Base-by-base conservation (phyloP, 345 rosid genomes). In the Geranium rotundifolium region DNA sequence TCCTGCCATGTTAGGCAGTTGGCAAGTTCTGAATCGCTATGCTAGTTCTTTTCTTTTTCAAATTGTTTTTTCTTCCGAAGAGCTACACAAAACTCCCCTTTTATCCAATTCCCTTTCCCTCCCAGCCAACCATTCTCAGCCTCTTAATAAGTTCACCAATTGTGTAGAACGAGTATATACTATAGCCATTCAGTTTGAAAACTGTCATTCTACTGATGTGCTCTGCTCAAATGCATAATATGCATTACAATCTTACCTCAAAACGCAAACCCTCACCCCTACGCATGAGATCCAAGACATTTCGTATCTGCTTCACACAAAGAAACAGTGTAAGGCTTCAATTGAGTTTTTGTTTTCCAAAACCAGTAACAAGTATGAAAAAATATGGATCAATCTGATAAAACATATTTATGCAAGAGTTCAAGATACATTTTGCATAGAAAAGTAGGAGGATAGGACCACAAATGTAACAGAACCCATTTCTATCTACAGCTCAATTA, bases 201-300 rank as follows among this genome's bases (percentile, higher is more conserved):
- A 23, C 27, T 23, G 27, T 17, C 4, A n/a, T 29, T 20, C 4
- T 9, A 7, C 39, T 12, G 29, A 27, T 27, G 29, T 23, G 20
- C 19, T 41, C 7, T 23, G 59, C 12, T 7, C 49, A 67, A 4
- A 50, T 37, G 64, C 7, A 67, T 8, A 14, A 31, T 19, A 54
- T 29, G 17, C 57, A 30, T 3, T 37, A 46, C 56, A 61, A 59
- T 5, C 81, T 60, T 69, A 91, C 97, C 96, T 89, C 89, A 57
- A 85, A 59, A 34, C 86, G 92, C 79, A 91, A 74, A 73, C 75
- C 77, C 72, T 90, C 95, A 31, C 87, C 87, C 76, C 95, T 78
- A 19, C 89, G 92, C 85, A 91, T 82, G 30, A 77, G 85, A 67
- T 85, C 96, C 85, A 89, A 65, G 72, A 84, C 82, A 80, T 65